Evolutionary conservation across 345 rosid species (phyloP).

Genomic region (Brassica napus): DNA sequence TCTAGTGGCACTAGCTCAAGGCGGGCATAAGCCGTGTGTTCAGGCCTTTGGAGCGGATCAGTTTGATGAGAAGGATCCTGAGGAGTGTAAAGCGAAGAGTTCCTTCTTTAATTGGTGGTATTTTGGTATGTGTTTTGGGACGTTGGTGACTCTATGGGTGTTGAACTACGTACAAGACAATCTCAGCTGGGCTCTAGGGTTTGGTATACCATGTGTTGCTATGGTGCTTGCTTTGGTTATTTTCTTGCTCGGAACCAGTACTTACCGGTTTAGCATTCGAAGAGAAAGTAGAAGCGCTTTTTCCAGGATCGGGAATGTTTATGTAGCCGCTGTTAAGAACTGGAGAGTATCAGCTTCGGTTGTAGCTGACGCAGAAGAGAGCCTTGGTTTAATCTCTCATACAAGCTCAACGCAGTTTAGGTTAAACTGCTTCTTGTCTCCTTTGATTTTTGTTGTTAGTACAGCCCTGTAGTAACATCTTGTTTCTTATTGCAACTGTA

Average conservation of each 20-base stretch:
- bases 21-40: conserved; percentile 85
- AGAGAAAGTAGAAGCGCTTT: conserved; percentile 57
- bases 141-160: conserved; percentile 45
- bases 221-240: conserved; percentile 58
- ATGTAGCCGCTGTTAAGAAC: conserved; percentile 57
- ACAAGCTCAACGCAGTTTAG: conserved; percentile 47
- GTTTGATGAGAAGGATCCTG: conserved; percentile 63
- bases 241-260: conserved; percentile 57
- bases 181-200: conserved; percentile 75
- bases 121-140: conserved; percentile 57
- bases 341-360: conserved; percentile 41
- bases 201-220: conserved; percentile 65
- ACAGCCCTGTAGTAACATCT: not conserved
- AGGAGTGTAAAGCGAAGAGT: conserved; percentile 54
- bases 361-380: conserved; percentile 41
- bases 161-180: conserved; percentile 72
- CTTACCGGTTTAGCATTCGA: conserved; percentile 53
- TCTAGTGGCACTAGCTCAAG: conserved; percentile 70
- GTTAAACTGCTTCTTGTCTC: conserved; percentile 34
- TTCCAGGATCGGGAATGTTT: conserved; percentile 56
- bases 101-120: conserved; percentile 91
- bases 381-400: conserved; percentile 37
- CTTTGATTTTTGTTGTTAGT: not conserved
- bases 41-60: conserved; percentile 94
- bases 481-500: conserved; percentile 27